phyloP scores from a whole-genome alignment of 73 alveolate species.

The Paramecium bursaria region DNA sequence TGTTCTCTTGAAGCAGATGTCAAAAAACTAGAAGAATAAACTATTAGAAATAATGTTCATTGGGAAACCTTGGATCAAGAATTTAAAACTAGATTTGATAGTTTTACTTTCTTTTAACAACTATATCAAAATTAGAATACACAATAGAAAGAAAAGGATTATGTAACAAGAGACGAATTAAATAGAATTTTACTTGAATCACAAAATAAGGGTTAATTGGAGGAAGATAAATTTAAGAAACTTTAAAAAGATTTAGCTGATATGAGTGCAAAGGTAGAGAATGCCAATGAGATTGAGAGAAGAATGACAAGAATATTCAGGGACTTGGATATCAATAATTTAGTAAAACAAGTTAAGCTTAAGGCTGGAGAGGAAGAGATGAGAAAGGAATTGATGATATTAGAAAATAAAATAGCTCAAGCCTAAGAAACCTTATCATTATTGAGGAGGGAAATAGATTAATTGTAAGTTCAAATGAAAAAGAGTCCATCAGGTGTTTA shows the following conservation, averaged over 20 bases:
- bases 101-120: constrained; percentile 5
- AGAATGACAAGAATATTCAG: constrained; percentile 65
- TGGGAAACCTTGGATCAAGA: constrained; percentile 62
- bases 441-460: constrained; percentile 67
- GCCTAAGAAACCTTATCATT: constrained; percentile 26
- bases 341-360: constrained; percentile 51
- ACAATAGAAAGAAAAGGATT: constrained; percentile 52
- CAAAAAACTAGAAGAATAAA: constrained; percentile 66
- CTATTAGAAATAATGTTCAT: constrained; percentile 49
- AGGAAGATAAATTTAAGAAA: constrained; percentile 65
- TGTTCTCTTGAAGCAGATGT: constrained; percentile 65
- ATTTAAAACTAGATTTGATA: constrained; percentile 39
- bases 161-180: constrained; percentile 63
- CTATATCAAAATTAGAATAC: background rate
- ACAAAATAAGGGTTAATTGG: constrained; percentile 37
- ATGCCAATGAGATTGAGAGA: constrained; percentile 65
- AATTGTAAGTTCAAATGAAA: constrained; percentile 52
- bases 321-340: constrained; percentile 64
- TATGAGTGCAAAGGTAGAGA: constrained; percentile 56
- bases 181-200: constrained; percentile 57
- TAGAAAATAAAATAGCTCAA: constrained; percentile 40
- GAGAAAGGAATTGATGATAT: constrained; percentile 52
- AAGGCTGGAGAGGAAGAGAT: constrained; percentile 58
- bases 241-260: constrained; percentile 62
- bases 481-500: constrained; percentile 33